Percentiles rank a stretch among this genome's conserved stretches.
These are phyloP conservation scores for Phycomyces nitens DNA, from an alignment of 192 early-diverging fungal genomes.

Conservation along the genomic window DNA sequence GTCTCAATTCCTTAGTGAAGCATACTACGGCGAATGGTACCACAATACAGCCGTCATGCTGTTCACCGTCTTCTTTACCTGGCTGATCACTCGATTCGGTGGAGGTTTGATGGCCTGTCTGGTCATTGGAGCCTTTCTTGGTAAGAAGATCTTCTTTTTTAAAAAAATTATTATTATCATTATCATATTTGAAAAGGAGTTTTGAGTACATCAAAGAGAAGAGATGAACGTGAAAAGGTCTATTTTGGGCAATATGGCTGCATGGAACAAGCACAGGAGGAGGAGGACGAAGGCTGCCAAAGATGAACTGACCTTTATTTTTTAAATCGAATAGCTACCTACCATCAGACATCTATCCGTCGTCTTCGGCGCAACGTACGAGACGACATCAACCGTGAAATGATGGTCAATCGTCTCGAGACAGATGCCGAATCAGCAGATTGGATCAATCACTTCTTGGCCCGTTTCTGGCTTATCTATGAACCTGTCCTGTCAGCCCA, in stretches of 20 bases:
- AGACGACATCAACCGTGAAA: slow-evolving; percentile 67
- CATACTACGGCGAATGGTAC: slow-evolving; percentile 42
- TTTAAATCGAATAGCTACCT: slow-evolving; percentile 45
- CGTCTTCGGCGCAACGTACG: slow-evolving; percentile 65
- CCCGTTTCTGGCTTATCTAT: slow-evolving; percentile 85
- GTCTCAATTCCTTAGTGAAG: slow-evolving; percentile 28
- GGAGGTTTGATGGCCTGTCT: slow-evolving; percentile 35
- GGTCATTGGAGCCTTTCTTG: slow-evolving; percentile 38
- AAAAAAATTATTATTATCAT: slow-evolving; percentile 4
- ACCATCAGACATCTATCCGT: slow-evolving; percentile 69
- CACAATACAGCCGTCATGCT: slow-evolving; percentile 34
- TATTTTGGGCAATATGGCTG: too few species aligned
- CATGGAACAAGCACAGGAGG: too few species aligned
- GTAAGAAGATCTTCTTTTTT: slow-evolving; percentile 8
- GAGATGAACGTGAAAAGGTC: background rate
- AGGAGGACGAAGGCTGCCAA: too few species aligned
- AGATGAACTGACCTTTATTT: background rate
- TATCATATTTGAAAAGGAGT: slow-evolving; percentile 21
- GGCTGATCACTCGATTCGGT: slow-evolving; percentile 30
- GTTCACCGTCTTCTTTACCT: slow-evolving; percentile 33
- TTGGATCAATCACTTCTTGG: slow-evolving; percentile 85
- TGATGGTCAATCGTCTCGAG: slow-evolving; percentile 47
- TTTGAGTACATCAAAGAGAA: background rate
- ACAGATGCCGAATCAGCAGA: slow-evolving; percentile 65
- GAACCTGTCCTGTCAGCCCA: slow-evolving; percentile 81